Percentiles rank a stretch among this genome's conserved stretches.
Conservation (phyloP, 176 grass and related monocot genomes). For the Oryza brachyantha region DNA sequence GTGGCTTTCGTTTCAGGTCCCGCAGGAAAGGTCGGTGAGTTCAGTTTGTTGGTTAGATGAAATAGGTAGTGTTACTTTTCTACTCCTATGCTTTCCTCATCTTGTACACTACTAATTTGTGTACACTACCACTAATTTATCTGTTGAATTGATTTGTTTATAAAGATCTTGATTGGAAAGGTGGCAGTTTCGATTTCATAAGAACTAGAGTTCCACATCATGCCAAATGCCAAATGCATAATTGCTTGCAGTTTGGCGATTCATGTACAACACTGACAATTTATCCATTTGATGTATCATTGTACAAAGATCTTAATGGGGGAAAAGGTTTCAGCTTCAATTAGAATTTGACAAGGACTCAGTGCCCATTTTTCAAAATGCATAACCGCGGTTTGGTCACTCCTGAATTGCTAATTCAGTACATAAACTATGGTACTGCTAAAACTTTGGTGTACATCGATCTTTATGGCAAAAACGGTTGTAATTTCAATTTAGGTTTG, state of each 20-base stretch:
- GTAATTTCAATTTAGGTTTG: constrained; percentile 19
- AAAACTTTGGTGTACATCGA: constrained; percentile 20
- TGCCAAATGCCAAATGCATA: not conserved
- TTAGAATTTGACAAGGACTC: constrained; percentile 25
- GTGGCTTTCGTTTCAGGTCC: constrained; percentile 64
- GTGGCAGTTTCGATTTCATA: constrained; percentile 31
- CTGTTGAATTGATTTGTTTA: constrained; percentile 33
- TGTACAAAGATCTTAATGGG: constrained; percentile 35
- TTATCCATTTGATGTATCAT: constrained; percentile 19
- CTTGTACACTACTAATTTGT: constrained; percentile 38
- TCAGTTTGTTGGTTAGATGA: constrained; percentile 38
- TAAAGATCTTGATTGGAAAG: constrained; percentile 39
- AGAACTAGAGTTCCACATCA: not conserved
- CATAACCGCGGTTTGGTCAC: not conserved
- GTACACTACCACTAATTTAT: constrained; percentile 43
- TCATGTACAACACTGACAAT: not conserved
- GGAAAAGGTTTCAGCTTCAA: constrained; percentile 12
- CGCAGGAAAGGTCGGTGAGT: constrained; percentile 73
- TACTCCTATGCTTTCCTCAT: constrained; percentile 30
- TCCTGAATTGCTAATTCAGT: constrained; percentile 1
- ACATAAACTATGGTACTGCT: not conserved
- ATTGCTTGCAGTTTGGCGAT: constrained; percentile 5
- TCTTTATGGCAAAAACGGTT: constrained; percentile 6
- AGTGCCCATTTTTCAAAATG: not conserved
- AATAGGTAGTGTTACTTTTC: constrained; percentile 23